Base-by-base conservation (phyloP, 192 early-diverging fungal genomes). In the Linnemannia exigua region DNA sequence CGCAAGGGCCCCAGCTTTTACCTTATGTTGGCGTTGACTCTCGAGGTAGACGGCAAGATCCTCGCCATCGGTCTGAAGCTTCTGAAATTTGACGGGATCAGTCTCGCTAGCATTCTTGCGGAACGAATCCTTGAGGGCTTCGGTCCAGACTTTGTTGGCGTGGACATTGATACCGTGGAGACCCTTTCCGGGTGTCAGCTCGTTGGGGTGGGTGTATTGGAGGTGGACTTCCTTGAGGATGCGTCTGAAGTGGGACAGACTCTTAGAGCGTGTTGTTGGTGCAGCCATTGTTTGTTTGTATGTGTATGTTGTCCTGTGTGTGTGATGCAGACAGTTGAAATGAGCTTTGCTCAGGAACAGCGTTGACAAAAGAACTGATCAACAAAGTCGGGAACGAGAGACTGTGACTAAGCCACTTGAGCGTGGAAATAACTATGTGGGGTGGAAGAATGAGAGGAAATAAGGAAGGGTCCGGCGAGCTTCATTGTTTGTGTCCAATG, bases 131-230 rank as follows among this genome's bases (percentile, higher is more conserved):
- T 85, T 85, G 33, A 85, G 68, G 36, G 83, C 50, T 0, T 85
- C 77, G 36, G 83, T 85, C 83, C 83, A 85, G 54, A 76, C 77
- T 68, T 85, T 85, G 74, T 85, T 85, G 54, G 54, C 0, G 54
- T 85, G 83, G 68, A 85, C 51, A 36, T 85, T 85, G 74, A 85
- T 79, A 22, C 83, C 83, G 41, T 72, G 77, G 25, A 75, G 74
- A 5, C 83, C 83, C 47, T 75, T 85, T 63, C 77, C 83, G 12
- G 46, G 25, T 16, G 72, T 63, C 50, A 79, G 74, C 19, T 85
- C 83, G 20, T 79, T 85, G 19, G 83, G 83, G 44, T 79, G 83
- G 3, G 77, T 79, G 69, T 85, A 85, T 70, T 85, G 83, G 36
- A 85, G 77, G 35, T 85, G 83, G 44, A 85, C 25, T 46, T 85